Percentiles rank a stretch among this genome's conserved stretches.
These are phyloP conservation scores for Abrus pulchellus DNA, from an alignment of 306 rosid species.

Conservation along the genomic window DNA sequence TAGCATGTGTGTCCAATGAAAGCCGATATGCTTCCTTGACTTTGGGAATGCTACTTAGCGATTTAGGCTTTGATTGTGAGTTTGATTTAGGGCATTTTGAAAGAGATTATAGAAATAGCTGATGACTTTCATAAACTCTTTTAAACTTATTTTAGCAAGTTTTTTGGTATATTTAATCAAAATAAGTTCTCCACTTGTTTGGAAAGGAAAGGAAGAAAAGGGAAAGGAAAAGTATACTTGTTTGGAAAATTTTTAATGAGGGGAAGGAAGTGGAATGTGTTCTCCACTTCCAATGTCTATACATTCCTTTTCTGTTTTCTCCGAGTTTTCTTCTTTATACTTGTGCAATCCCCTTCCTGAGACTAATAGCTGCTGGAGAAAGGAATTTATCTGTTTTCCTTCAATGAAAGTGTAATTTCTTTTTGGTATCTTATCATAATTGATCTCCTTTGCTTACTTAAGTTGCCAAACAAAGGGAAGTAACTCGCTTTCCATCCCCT, in stretches of 20 bases:
- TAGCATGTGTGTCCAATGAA: slow-evolving; percentile 5
- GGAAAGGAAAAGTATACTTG: background rate
- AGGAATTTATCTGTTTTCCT: slow-evolving; percentile 29
- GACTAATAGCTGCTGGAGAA: slow-evolving; percentile 16
- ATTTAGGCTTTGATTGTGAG: background rate
- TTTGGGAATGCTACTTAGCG: slow-evolving; percentile 7
- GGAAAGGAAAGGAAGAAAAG: background rate
- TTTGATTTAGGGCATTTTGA: no score
- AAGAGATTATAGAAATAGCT: no score
- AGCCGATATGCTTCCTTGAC: slow-evolving; percentile 17
- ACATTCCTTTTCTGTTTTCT: background rate
- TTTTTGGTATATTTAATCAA: no score
- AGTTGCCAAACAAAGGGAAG: background rate
- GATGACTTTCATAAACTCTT: no score
- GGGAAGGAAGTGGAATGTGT: slow-evolving; percentile 14
- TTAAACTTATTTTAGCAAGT: no score
- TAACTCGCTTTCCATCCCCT: background rate
- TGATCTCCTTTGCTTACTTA: slow-evolving; percentile 6
- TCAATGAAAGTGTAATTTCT: background rate
- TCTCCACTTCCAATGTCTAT: background rate
- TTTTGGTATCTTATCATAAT: background rate
- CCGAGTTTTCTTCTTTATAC: background rate
- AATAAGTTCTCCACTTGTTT: no score
- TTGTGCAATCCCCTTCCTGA: background rate
- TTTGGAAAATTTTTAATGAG: background rate